Evolutionary conservation across 371 early-diverging fungal genomes (phyloP).

Genomic region (Agmasoma carcini): DNA sequence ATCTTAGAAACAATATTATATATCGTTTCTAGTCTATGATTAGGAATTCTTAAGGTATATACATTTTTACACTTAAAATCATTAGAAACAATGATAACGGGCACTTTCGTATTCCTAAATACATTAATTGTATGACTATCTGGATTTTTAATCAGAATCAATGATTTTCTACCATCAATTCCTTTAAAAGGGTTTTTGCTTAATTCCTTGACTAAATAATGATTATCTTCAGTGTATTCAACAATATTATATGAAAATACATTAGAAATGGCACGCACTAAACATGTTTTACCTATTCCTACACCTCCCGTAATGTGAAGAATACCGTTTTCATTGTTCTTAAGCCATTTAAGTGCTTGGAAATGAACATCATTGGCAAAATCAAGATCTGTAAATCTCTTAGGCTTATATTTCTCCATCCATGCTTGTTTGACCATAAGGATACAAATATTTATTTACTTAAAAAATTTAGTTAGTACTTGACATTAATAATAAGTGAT

Average conservation of each 20-base stretch:
- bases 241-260: not conserved
- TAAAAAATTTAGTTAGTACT: no score
- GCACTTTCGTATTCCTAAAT: not conserved
- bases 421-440: not conserved
- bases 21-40: not conserved
- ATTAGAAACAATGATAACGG: not conserved
- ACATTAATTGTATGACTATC: not conserved
- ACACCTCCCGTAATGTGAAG: not conserved
- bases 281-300: not conserved
- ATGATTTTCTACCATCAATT: not conserved
- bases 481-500: no score
- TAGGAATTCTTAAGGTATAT: not conserved
- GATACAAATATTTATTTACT: no score
- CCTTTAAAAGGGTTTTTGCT: no score
- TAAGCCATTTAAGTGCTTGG: slow-evolving; percentile 1
- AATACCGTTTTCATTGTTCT: not conserved
- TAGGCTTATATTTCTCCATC: not conserved
- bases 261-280: not conserved
- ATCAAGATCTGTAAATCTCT: slow-evolving; percentile 2
- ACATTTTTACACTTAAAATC: not conserved
- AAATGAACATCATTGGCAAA: not conserved
- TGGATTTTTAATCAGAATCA: not conserved
- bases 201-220: not conserved
- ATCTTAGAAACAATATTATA: not conserved
- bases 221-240: not conserved